These are phyloP conservation scores for Daldinia vernicosa DNA, from an alignment of 495 filamentous ascomycete species.

Conservation along the genomic window DNA sequence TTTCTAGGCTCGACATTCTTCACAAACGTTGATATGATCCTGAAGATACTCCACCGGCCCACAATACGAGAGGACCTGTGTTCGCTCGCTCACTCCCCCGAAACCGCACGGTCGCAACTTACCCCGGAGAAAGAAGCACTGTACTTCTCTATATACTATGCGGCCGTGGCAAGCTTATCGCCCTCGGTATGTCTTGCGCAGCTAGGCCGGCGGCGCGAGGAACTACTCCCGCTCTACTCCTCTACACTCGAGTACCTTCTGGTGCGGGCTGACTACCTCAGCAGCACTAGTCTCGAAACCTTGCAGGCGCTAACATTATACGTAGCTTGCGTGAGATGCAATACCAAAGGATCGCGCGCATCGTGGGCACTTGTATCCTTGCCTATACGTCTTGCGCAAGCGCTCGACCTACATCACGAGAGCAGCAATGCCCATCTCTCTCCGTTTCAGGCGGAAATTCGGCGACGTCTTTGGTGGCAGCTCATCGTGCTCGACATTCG, in stretches of 20 bases:
- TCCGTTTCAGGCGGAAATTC: slow-evolving; percentile 77
- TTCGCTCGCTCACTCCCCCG: slow-evolving; percentile 51
- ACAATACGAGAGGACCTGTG: slow-evolving; percentile 52
- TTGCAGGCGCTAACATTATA: slow-evolving; percentile 79
- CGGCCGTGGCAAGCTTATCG: slow-evolving; percentile 63
- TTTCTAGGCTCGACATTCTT: slow-evolving; percentile 64
- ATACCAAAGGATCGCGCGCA: slow-evolving; percentile 62
- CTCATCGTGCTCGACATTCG: slow-evolving; percentile 75
- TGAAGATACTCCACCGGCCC: slow-evolving; percentile 62
- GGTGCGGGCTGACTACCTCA: slow-evolving; percentile 71
- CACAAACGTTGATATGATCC: slow-evolving; percentile 64
- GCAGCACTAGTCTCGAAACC: slow-evolving; percentile 70
- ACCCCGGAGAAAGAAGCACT: slow-evolving; percentile 58
- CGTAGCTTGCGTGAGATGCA: slow-evolving; percentile 55
- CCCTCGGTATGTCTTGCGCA: slow-evolving; percentile 50
- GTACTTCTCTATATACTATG: slow-evolving; percentile 70
- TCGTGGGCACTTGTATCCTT: slow-evolving; percentile 68
- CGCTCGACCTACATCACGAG: slow-evolving; percentile 74
- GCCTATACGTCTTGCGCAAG: slow-evolving; percentile 74
- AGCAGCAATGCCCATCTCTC: slow-evolving; percentile 57
- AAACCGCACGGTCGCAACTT: slow-evolving; percentile 35
- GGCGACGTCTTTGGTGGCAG: slow-evolving; percentile 81
- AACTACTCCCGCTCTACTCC: slow-evolving; percentile 65
- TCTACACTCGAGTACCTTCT: slow-evolving; percentile 74
- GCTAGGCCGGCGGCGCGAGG: slow-evolving; percentile 56